Percentiles rank a stretch among this genome's conserved stretches.
These are phyloP conservation scores for Guyanaporus albipodus DNA, from an alignment of 768 basidiomycete species.

Conservation along the genomic window DNA sequence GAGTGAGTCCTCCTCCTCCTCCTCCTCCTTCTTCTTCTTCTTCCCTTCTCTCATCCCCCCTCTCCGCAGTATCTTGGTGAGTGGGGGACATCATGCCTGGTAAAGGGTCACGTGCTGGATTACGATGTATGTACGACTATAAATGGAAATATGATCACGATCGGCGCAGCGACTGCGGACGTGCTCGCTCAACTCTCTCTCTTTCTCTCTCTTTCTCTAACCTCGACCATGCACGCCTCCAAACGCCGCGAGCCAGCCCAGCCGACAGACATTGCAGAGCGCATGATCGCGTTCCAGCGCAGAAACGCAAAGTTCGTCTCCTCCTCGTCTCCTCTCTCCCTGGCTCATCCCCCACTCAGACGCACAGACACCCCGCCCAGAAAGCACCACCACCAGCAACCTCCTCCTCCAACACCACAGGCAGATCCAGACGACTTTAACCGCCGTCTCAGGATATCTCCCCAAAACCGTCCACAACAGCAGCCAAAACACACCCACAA, in stretches of 20 bases:
- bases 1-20: too few relatives aligned
- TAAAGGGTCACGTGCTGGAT: constrained; percentile 18
- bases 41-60: neutral
- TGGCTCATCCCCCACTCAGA: constrained; percentile 3
- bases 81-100: constrained; percentile 33
- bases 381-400: constrained; percentile 22
- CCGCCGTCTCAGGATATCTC: constrained; percentile 65
- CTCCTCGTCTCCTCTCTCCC: neutral
- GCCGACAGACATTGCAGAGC: constrained; percentile 53
- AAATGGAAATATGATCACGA: constrained; percentile 29
- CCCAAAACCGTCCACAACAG: constrained; percentile 37
- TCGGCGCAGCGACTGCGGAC: constrained; percentile 37
- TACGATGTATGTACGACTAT: constrained; percentile 14
- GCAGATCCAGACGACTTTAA: constrained; percentile 72
- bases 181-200: neutral
- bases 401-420: too few relatives aligned
- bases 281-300: constrained; percentile 64
- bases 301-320: constrained; percentile 53
- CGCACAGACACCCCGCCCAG: constrained; percentile 35
- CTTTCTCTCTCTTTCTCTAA: neutral
- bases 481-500: constrained; percentile 33
- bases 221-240: constrained; percentile 6
- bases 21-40: neutral
- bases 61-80: constrained; percentile 27
- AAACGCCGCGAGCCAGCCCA: constrained; percentile 40